These are phyloP conservation scores for Coix lacrymajobi DNA, from an alignment of 176 grass and related monocot species.

Conservation along the genomic window DNA sequence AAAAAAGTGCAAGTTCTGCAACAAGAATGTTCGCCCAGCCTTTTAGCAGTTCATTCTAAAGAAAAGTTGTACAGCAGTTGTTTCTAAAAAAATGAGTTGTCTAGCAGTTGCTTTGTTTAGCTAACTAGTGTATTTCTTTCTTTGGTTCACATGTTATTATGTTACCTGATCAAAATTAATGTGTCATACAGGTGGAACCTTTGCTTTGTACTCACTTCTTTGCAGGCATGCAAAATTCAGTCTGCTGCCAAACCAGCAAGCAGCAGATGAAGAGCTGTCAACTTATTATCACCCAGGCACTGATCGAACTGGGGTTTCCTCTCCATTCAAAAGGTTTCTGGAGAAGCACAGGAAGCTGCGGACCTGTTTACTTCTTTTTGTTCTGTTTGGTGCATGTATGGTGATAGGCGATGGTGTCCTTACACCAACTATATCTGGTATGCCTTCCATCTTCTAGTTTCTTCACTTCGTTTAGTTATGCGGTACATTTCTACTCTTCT, in stretches of 20 bases:
- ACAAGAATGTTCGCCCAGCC: background rate
- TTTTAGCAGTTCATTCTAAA: background rate
- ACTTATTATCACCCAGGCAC: slow-evolving; percentile 54
- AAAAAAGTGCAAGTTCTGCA: background rate
- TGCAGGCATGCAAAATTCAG: slow-evolving; percentile 69
- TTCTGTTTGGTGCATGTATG: slow-evolving; percentile 66
- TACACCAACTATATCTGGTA: slow-evolving; percentile 64
- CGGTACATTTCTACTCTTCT: background rate
- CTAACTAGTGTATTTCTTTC: background rate
- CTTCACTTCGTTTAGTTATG: background rate
- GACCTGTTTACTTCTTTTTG: slow-evolving; percentile 64
- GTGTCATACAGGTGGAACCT: slow-evolving; percentile 40
- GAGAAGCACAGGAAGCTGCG: slow-evolving; percentile 64
- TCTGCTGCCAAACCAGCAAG: slow-evolving; percentile 73
- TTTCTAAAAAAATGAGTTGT: background rate
- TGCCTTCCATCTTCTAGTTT: background rate
- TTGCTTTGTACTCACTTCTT: slow-evolving; percentile 75
- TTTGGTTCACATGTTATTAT: background rate
- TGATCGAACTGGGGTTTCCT: slow-evolving; percentile 18
- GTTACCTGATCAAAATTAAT: slow-evolving; percentile 4
- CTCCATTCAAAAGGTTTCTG: slow-evolving; percentile 66
- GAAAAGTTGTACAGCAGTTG: background rate
- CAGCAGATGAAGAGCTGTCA: slow-evolving; percentile 65
- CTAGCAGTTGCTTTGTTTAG: background rate
- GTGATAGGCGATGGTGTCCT: slow-evolving; percentile 70